Base-by-base conservation (phyloP, 1,284 basidiomycete species). In the Ganoderma boninense region DNA sequence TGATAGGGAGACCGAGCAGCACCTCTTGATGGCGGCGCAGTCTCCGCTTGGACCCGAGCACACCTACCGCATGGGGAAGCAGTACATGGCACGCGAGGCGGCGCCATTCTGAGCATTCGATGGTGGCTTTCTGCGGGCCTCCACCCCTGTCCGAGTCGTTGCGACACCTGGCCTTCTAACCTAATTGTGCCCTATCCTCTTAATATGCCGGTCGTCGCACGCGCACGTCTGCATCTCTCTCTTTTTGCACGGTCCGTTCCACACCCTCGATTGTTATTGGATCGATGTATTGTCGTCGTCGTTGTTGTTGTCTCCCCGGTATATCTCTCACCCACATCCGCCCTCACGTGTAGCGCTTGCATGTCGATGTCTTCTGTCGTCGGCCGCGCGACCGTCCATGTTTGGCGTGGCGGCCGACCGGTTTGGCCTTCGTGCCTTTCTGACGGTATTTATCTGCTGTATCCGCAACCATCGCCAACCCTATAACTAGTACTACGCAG, bases 391-490 rank as follows among this genome's bases (percentile, higher is more conserved):
- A 8, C 46, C 46, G n/a, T 49, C 46, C 11, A 11, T 49, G 46
- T 13, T 20, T 49, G 46, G n/a, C 46, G 46, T 20, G 42, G 23
- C 38, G 40, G 60, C n/a, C 42, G 40, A 18, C 38, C 42, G 23
- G 26, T 63, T 42, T 54, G 38, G 46, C 66, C 32, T 70, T 60
- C n/a, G 38, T 29, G 23, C 49, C 35, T 46, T 11, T 54, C 62
- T 63, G 29, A 66, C 65, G 69, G 69, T 76, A 75, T 76, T 75
- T 76, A 76, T 75, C 68, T 68, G 32, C 67, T 71, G 72, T 76
- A 67, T 73, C 68, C 62, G 49, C 46, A 23, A 35, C 65, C 38
- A 63, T 63, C 14, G 29, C 23, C 42, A 26, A 23, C 46, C 23
- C 49, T 54, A 54, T 54, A 26, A 54, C 49, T 54, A 54, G 23